A percentile compares a stretch with the other conserved stretches of the same genome.
Evolutionary conservation across 2,329 filamentous ascomycete species (phyloP).

Genomic region (Aspergillus sojae): DNA sequence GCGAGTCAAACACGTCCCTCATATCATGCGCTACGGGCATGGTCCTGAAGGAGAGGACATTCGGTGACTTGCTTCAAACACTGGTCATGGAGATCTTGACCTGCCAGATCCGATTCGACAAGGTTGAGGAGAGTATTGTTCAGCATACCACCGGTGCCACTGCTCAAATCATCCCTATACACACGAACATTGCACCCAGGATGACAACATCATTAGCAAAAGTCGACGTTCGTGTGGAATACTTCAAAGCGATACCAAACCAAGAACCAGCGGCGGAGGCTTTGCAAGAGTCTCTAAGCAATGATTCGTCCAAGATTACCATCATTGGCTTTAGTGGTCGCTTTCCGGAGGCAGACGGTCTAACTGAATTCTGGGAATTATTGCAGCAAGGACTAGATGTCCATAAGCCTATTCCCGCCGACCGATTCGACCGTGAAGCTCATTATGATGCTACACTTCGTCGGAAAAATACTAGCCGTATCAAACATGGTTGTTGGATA

Average conservation of each 20-base stretch:
- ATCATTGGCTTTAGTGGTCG: slow-evolving; percentile 13
- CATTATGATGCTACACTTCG: slow-evolving; percentile 74
- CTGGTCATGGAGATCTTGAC: not conserved
- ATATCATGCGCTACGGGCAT: not conserved
- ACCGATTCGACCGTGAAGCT: slow-evolving; percentile 70
- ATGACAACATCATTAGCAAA: not conserved
- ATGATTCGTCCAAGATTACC: slow-evolving; percentile 1
- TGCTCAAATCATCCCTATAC: not conserved
- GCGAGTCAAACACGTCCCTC: not conserved
- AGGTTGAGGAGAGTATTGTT: not conserved
- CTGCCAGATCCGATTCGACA: not conserved
- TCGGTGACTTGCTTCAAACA: not conserved
- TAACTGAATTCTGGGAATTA: slow-evolving; percentile 7
- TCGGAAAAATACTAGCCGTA: slow-evolving; percentile 74
- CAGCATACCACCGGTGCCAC: not conserved
- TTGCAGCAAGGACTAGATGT: slow-evolving; percentile 8
- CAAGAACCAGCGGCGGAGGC: not conserved
- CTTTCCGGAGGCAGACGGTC: slow-evolving; percentile 5
- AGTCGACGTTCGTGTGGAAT: not conserved
- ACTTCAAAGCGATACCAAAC: not conserved
- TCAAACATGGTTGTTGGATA: slow-evolving; percentile 74
- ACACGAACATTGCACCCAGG: not conserved
- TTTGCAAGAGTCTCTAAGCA: not conserved
- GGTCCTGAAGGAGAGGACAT: not conserved
- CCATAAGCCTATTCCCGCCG: not conserved